These are phyloP conservation scores for Calamus simplicifolius DNA, from an alignment of 176 grass and related monocot genomes.

Conservation along the genomic window DNA sequence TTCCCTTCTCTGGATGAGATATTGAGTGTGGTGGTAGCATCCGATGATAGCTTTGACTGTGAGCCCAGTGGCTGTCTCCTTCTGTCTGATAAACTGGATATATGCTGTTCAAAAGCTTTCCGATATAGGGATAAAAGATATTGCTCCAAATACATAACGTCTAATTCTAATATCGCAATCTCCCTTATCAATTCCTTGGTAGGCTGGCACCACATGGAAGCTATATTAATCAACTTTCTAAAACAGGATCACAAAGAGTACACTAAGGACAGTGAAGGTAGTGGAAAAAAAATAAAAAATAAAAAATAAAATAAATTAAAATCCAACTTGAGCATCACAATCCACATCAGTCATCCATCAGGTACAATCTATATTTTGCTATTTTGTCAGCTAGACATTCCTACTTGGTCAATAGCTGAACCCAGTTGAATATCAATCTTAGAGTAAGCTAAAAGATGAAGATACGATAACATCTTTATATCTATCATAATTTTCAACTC, in stretches of 20 bases:
- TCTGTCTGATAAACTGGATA: constrained; percentile 16
- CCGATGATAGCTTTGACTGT: constrained; percentile 30
- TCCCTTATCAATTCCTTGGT: constrained; percentile 79
- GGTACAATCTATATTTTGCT: neutral
- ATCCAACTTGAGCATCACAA: neutral
- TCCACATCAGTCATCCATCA: neutral
- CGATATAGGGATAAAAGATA: constrained; percentile 73
- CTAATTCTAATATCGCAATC: constrained; percentile 83
- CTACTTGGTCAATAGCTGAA: no score
- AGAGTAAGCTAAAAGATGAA: no score
- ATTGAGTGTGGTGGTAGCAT: constrained; percentile 18
- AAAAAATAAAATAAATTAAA: no score
- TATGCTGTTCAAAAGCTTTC: constrained; percentile 64
- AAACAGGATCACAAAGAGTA: no score
- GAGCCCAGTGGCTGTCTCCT: constrained; percentile 22
- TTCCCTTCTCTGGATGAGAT: constrained; percentile 36
- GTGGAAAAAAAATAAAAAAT: no score
- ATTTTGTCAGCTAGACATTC: no score
- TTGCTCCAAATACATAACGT: constrained; percentile 88
- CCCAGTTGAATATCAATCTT: no score
- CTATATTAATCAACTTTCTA: no score
- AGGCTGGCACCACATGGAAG: constrained; percentile 36
- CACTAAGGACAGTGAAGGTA: no score
- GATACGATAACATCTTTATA: no score
- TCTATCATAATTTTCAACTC: no score